phyloP scores from a whole-genome alignment of 2,329 filamentous ascomycete genomes.

The Trichoderma semiorbis region DNA sequence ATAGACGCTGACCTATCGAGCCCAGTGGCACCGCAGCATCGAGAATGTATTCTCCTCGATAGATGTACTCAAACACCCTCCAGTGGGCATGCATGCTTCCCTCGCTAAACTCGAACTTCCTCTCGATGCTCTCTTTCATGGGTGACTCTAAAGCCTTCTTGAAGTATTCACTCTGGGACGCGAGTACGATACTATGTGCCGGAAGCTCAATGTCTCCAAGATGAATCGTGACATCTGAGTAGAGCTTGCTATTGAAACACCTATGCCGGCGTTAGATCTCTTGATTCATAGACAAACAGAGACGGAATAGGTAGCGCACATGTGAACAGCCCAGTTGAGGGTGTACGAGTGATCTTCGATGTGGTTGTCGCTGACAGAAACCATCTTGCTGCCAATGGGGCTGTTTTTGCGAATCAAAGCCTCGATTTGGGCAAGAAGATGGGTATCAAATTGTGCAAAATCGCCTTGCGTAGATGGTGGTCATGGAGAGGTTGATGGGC shows the following conservation, averaged over 20 bases:
- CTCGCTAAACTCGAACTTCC: not conserved
- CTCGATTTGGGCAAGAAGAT: not conserved
- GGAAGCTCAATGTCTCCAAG: not conserved
- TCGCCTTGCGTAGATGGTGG: not conserved
- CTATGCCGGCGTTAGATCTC: not conserved
- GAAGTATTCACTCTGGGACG: not conserved
- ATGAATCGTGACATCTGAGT: not conserved
- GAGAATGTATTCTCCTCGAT: not conserved
- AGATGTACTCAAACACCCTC: slow-evolving; percentile 18
- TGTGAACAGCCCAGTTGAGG: not conserved
- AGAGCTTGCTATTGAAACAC: not conserved
- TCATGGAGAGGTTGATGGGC: not conserved
- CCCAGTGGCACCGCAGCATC: not conserved
- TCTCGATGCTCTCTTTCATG: not conserved
- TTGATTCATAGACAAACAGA: not conserved
- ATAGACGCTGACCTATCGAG: not conserved
- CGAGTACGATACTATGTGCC: not conserved
- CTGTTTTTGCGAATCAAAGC: not conserved
- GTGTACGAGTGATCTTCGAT: not conserved
- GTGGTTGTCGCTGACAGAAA: not conserved
- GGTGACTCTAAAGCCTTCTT: not conserved
- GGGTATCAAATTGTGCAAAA: not conserved
- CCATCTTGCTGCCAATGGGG: not conserved
- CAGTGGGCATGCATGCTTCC: slow-evolving; percentile 19
- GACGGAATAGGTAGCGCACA: not conserved